phyloP scores from a whole-genome alignment of 2,329 filamentous ascomycete species.

The Leptosphaerulina australis region DNA sequence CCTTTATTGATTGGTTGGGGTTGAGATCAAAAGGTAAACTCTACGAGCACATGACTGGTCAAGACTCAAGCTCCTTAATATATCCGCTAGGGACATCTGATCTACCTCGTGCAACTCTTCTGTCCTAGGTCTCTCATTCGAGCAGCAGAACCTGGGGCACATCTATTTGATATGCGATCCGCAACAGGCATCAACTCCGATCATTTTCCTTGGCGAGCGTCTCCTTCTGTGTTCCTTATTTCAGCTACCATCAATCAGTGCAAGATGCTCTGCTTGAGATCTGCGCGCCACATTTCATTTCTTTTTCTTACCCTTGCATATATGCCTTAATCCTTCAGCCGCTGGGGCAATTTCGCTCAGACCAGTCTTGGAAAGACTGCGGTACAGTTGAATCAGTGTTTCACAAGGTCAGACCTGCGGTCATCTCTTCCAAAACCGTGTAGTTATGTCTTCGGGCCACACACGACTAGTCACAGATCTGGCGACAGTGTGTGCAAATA shows the following conservation, averaged over 20 bases:
- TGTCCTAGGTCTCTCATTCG: constrained; percentile 8
- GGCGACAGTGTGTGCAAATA: not conserved
- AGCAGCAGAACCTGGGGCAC: constrained; percentile 17
- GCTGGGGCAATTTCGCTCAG: not conserved
- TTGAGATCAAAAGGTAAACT: constrained; percentile 5
- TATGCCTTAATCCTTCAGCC: not conserved
- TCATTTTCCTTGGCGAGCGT: constrained; percentile 18
- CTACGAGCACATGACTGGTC: constrained; percentile 30
- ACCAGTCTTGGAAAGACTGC: not conserved
- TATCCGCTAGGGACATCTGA: constrained; percentile 29
- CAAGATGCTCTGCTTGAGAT: not conserved
- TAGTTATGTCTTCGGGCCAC: constrained; percentile 7
- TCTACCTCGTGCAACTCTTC: constrained; percentile 27
- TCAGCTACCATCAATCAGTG: constrained; percentile 15
- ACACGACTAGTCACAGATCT: constrained; percentile 3
- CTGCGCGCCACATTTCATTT: constrained; percentile 10
- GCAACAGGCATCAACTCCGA: constrained; percentile 29
- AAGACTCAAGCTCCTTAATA: constrained; percentile 25
- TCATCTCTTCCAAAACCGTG: constrained; percentile 5
- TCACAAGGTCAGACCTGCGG: not conserved
- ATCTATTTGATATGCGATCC: constrained; percentile 26
- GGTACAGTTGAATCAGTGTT: not conserved
- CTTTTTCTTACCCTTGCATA: constrained; percentile 7
- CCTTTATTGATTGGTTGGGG: not conserved
- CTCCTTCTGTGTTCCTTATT: constrained; percentile 22